Evolutionary conservation across 2,329 filamentous ascomycete species (phyloP), one percentile per base, ranked within the genome.

Genomic region (Nemania sp.): DNA sequence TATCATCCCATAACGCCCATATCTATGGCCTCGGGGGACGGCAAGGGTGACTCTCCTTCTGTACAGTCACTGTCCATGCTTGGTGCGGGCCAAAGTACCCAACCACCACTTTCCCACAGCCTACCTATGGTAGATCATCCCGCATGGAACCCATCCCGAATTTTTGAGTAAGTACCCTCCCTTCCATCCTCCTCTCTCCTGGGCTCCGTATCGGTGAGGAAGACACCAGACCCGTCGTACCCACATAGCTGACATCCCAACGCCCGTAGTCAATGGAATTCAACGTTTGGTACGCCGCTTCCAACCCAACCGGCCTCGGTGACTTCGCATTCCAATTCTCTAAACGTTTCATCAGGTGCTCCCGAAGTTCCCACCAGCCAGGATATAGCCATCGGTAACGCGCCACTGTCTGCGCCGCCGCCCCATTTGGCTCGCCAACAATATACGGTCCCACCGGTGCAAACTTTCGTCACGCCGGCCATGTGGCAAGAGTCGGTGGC

Each of bases 211-310:
- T 17, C 17, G 17, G 2, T 12, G 25, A 29, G 25, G 7, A 7
- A 29, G 25, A 29, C 4, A 29, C n/a, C 17, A 45, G 34, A 40
- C 9, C 13, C 13, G 34, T 48, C 10, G 25, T 37, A 12, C 13
- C 17, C n/a, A 21, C 42, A 43, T 46, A 32, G 46, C 63, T 72
- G 63, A 63, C 56, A 69, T 25, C 56, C 37, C 46, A 53, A 55
- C 69, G 76, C 6, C 45, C 67, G 64, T 71, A 96, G 93, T 76
- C 92, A 97, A 81, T 98, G 94, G 93, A 93, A 96, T 76, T 88
- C 90, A 72, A 93, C 94, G 67, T 98, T 97, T 79, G 91, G 92
- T 81, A 90, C 88, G 75, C 87, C 79, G 67, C 76, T 77, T 69
- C 78, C 81, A 69, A 71, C 78, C 65, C 75, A 77, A 64, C 74